A percentile compares a stretch with the other conserved stretches of the same genome.
phyloP scores from a whole-genome alignment of 371 early-diverging fungal species.

The Dichotomocladium elegans region DNA sequence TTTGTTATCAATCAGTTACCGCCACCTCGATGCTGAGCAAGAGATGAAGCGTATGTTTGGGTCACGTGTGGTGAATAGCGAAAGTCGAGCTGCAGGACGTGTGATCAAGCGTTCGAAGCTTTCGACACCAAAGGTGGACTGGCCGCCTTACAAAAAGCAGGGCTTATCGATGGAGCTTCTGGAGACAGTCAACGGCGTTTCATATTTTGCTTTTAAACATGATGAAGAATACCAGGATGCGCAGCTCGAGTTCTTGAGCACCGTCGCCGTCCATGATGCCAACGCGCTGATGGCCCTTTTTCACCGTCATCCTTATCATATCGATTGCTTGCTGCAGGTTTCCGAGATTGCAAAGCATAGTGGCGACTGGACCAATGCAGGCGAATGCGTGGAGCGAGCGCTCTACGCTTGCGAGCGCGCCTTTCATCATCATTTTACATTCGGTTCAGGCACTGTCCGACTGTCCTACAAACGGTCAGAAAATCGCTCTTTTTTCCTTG shows the following conservation, averaged over 20 bases:
- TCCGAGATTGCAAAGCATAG: slow-evolving; percentile 83
- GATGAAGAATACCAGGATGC: slow-evolving; percentile 66
- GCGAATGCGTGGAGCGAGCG: slow-evolving; percentile 80
- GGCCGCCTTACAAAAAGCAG: slow-evolving; percentile 67
- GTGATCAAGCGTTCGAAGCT: slow-evolving; percentile 58
- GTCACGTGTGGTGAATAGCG: slow-evolving; percentile 66
- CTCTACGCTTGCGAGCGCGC: slow-evolving; percentile 79
- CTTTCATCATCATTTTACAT: slow-evolving; percentile 78
- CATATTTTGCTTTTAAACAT: slow-evolving; percentile 66
- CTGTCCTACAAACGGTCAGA: slow-evolving; percentile 70
- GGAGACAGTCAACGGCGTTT: slow-evolving; percentile 39
- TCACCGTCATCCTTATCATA: slow-evolving; percentile 79
- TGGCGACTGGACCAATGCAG: slow-evolving; percentile 72
- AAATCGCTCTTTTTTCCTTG: slow-evolving; percentile 81
- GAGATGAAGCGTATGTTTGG: slow-evolving; percentile 91
- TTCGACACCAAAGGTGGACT: slow-evolving; percentile 69
- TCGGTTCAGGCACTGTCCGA: slow-evolving; percentile 65
- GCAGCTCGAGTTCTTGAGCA: slow-evolving; percentile 69
- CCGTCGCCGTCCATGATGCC: slow-evolving; percentile 74
- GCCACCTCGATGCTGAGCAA: slow-evolving; percentile 76
- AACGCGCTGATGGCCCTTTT: slow-evolving; percentile 67
- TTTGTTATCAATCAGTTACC: slow-evolving; percentile 61
- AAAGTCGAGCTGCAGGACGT: slow-evolving; percentile 42
- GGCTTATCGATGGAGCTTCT: slow-evolving; percentile 77
- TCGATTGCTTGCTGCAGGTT: slow-evolving; percentile 78